Conservation (phyloP, 2,329 filamentous ascomycete species). For the Setomelanomma holmii region DNA sequence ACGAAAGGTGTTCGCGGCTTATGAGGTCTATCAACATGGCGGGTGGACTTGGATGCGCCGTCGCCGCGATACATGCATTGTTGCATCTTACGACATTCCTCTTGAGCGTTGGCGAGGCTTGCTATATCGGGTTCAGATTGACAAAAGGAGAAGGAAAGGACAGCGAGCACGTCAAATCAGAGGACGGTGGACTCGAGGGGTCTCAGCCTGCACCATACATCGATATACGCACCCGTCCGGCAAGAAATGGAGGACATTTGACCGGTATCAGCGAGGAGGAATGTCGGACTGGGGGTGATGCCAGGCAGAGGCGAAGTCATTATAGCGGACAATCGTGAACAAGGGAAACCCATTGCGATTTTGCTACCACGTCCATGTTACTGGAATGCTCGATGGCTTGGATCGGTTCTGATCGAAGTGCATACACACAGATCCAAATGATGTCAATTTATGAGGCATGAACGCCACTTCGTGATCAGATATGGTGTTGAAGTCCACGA, state of each 20-base stretch:
- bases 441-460: too few species aligned
- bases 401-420: too few species aligned
- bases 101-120: not conserved
- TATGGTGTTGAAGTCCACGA: too few species aligned
- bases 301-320: not conserved
- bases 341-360: not conserved
- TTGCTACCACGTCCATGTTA: too few species aligned
- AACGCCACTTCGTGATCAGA: too few species aligned
- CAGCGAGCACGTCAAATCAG: not conserved
- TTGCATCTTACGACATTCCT: not conserved
- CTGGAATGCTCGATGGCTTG: constrained; percentile 3
- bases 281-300: not conserved
- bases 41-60: constrained; percentile 3
- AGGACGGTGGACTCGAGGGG: not conserved
- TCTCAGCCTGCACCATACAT: not conserved
- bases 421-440: too few species aligned
- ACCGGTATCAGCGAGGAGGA: constrained; percentile 4
- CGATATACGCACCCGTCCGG: not conserved
- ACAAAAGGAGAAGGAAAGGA: not conserved
- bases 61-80: constrained; percentile 1
- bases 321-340: not conserved
- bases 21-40: constrained; percentile 6
- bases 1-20: constrained; percentile 4
- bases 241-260: not conserved
- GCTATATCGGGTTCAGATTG: not conserved